Percentiles rank a stretch among this genome's conserved stretches.
Evolutionary conservation across 139 green algal genomes (phyloP).

Genomic region (Chlorella ohadii): DNA sequence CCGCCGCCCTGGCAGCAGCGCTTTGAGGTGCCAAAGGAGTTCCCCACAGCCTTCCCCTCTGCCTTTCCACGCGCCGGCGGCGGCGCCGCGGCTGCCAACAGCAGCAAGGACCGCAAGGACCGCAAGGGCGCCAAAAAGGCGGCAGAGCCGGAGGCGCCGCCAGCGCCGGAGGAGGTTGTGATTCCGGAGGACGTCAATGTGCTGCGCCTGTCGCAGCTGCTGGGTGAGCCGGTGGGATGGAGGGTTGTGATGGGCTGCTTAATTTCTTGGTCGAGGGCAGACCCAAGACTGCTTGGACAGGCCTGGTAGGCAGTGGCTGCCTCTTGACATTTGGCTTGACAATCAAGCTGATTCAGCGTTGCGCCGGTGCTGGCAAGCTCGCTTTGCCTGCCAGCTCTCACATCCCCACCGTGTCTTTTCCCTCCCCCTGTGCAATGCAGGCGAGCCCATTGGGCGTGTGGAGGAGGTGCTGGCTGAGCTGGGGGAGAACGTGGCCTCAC

Average conservation of each 20-base stretch:
- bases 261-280: too few species aligned
- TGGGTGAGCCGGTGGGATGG: constrained; percentile 33
- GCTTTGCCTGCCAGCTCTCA: too few species aligned
- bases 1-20: neutral
- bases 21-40: constrained; percentile 1
- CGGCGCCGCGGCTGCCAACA: neutral
- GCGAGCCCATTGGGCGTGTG: constrained; percentile 20
- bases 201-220: constrained; percentile 45
- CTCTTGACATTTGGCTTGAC: too few species aligned
- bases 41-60: constrained; percentile 7
- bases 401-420: too few species aligned
- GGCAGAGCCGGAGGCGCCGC: neutral
- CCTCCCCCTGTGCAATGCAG: too few species aligned
- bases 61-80: neutral
- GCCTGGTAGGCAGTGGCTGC: too few species aligned
- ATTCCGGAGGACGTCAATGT: constrained; percentile 58
- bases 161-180: constrained; percentile 5
- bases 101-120: neutral
- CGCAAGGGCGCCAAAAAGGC: neutral
- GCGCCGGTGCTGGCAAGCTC: too few species aligned
- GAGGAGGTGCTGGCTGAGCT: constrained; percentile 52
- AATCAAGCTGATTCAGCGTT: too few species aligned
- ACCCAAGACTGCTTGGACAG: too few species aligned
- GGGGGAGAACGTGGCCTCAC: constrained; percentile 39
- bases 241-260: too few species aligned